phyloP scores from a whole-genome alignment of 2,329 filamentous ascomycete genomes.

The Cladophialophora yegresii region DNA sequence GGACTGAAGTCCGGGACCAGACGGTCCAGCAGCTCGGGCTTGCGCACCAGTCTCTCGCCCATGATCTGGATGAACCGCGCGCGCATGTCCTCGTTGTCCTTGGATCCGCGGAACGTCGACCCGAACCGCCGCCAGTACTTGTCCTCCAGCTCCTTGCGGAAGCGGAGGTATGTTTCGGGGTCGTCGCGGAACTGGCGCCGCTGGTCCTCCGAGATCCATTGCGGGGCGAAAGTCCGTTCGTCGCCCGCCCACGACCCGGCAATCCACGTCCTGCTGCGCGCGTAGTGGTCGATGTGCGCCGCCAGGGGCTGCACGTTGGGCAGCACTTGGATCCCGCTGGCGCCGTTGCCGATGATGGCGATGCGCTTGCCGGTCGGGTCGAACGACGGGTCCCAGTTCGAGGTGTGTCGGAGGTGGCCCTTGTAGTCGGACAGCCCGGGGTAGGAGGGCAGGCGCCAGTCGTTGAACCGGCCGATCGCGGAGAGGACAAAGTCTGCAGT shows the following conservation, averaged over 20 bases:
- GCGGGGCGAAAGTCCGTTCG: conserved; percentile 30
- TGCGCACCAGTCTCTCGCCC: conserved; percentile 34
- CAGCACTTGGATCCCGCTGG: conserved; percentile 40
- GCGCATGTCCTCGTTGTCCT: conserved; percentile 29
- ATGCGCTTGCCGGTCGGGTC: conserved; percentile 44
- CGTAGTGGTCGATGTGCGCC: conserved; percentile 36
- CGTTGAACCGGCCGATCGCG: conserved; percentile 57
- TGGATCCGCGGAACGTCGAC: conserved; percentile 30
- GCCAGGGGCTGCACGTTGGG: conserved; percentile 46
- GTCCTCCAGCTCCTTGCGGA: conserved; percentile 41
- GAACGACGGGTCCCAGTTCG: conserved; percentile 43
- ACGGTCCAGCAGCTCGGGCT: conserved; percentile 42
- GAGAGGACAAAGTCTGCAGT: conserved; percentile 58
- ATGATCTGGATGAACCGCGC: conserved; percentile 32
- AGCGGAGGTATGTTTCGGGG: conserved; percentile 37
- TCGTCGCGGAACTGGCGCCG: conserved; percentile 31
- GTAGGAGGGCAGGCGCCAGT: conserved; percentile 39
- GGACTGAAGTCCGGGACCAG: conserved; percentile 47
- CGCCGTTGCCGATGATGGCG: conserved; percentile 39
- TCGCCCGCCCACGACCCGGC: conserved; percentile 42
- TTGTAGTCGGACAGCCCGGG: conserved; percentile 39
- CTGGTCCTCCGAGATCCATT: conserved; percentile 37
- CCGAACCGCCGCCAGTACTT: conserved; percentile 38
- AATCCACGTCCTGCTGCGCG: conserved; percentile 39
- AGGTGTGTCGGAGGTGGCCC: conserved; percentile 47